A percentile compares a stretch with the other conserved stretches of the same genome.
Evolutionary conservation across 331 rosid species (phyloP).

Genomic region (Pyrus hybrid): DNA sequence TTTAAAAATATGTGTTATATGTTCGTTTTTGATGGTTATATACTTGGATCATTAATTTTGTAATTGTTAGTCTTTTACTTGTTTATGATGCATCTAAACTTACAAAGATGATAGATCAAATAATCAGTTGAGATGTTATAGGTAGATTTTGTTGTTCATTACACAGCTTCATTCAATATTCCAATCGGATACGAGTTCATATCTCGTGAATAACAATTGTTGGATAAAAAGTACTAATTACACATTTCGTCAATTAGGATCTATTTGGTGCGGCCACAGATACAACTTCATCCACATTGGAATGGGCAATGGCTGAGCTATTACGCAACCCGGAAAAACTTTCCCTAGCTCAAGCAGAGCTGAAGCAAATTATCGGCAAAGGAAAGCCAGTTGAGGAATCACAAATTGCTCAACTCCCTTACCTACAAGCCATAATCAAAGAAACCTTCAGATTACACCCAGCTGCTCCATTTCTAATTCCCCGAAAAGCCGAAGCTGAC

Average conservation of each 20-base stretch:
- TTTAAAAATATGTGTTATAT: too few species aligned
- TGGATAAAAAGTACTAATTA: not conserved
- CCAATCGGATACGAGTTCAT: too few species aligned
- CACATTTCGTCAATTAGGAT: not conserved
- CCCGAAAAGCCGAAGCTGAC: not conserved
- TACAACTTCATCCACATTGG: not conserved
- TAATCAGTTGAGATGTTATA: too few species aligned
- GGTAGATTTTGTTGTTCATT: too few species aligned
- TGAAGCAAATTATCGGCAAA: not conserved
- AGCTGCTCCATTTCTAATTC: not conserved
- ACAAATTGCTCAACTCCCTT: not conserved
- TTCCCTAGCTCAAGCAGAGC: not conserved
- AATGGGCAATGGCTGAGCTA: not conserved
- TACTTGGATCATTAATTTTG: too few species aligned
- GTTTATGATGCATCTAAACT: too few species aligned
- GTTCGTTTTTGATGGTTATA: too few species aligned
- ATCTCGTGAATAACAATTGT: too few species aligned
- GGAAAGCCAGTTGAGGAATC: not conserved
- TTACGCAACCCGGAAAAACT: not conserved
- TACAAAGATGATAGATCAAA: too few species aligned
- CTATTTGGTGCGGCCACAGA: not conserved
- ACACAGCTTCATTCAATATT: not conserved
- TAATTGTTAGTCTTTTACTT: too few species aligned
- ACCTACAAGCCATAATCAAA: not conserved
- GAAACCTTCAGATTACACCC: constrained; percentile 7